Evolutionary conservation across 2,329 filamentous ascomycete species (phyloP).

Genomic region (Teratosphaeria zuluensis): DNA sequence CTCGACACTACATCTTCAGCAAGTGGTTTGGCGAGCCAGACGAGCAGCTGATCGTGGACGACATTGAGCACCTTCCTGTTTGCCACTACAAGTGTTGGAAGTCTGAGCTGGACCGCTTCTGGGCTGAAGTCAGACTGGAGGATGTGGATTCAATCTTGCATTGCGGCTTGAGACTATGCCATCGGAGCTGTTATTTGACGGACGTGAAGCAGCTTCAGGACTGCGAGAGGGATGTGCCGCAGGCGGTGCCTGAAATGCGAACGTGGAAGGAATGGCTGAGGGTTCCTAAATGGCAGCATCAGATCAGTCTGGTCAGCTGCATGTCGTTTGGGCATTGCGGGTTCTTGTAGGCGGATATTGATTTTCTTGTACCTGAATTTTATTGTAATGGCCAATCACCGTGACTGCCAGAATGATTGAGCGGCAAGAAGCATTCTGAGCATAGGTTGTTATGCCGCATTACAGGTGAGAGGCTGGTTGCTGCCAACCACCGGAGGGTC

Average conservation of each 20-base stretch:
- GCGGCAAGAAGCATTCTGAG: not conserved
- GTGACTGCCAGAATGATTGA: not conserved
- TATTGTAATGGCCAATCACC: not conserved
- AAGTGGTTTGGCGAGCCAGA: not conserved
- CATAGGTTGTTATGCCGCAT: not conserved
- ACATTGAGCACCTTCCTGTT: slow-evolving; percentile 3
- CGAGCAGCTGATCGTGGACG: not conserved
- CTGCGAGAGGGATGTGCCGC: not conserved
- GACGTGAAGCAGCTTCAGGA: not conserved
- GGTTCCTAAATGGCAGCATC: not conserved
- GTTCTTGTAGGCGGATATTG: not conserved
- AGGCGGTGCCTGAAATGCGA: not conserved
- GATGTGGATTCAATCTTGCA: not conserved
- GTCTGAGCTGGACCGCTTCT: slow-evolving; percentile 1
- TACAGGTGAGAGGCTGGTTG: not conserved
- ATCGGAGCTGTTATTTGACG: slow-evolving; percentile 3
- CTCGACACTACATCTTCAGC: not conserved
- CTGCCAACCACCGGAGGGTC: not conserved
- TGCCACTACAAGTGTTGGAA: slow-evolving; percentile 3
- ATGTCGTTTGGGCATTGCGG: not conserved
- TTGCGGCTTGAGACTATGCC: slow-evolving; percentile 1
- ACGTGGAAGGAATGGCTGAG: not conserved
- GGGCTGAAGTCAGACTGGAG: not conserved
- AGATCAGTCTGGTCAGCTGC: not conserved
- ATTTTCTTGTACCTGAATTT: not conserved